Evolutionary conservation across 177 flowering plant genomes (phyloP).

Genomic region (Vitis hybrid): DNA sequence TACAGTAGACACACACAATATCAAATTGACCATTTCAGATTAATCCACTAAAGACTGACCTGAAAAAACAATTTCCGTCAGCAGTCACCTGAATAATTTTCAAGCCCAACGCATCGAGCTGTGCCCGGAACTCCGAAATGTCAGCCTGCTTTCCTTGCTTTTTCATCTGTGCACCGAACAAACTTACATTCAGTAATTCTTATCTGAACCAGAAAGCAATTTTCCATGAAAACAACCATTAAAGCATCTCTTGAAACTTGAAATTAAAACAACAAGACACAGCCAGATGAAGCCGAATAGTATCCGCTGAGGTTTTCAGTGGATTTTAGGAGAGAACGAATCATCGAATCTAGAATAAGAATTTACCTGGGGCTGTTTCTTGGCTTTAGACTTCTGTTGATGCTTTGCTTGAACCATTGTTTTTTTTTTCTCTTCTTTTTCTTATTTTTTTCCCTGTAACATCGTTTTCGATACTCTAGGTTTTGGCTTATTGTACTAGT

Average conservation of each 20-base stretch:
- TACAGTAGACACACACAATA: not conserved
- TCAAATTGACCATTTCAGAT: not conserved
- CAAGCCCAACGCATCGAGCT: constrained; percentile 74
- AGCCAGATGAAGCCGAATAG: no score
- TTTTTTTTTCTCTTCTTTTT: not conserved
- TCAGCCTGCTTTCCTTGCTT: constrained; percentile 61
- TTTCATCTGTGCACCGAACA: constrained; percentile 36
- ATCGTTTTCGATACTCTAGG: no score
- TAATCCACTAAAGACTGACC: constrained; percentile 43
- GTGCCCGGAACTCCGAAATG: constrained; percentile 55
- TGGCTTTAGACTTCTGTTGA: constrained; percentile 40
- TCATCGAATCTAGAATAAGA: not conserved
- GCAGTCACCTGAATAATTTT: constrained; percentile 72
- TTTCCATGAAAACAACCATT: not conserved
- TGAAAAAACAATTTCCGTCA: constrained; percentile 96
- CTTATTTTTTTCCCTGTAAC: not conserved
- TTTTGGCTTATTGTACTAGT: no score
- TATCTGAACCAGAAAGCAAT: not conserved
- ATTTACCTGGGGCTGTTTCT: constrained; percentile 38
- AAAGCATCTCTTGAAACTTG: not conserved
- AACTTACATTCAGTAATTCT: not conserved
- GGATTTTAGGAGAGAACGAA: no score
- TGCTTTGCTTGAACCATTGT: constrained; percentile 51
- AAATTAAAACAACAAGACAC: not conserved
- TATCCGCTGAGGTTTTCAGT: no score